These are phyloP conservation scores for Curvularia hawaiiensis DNA, from an alignment of 2,329 filamentous ascomycete species.

Conservation along the genomic window DNA sequence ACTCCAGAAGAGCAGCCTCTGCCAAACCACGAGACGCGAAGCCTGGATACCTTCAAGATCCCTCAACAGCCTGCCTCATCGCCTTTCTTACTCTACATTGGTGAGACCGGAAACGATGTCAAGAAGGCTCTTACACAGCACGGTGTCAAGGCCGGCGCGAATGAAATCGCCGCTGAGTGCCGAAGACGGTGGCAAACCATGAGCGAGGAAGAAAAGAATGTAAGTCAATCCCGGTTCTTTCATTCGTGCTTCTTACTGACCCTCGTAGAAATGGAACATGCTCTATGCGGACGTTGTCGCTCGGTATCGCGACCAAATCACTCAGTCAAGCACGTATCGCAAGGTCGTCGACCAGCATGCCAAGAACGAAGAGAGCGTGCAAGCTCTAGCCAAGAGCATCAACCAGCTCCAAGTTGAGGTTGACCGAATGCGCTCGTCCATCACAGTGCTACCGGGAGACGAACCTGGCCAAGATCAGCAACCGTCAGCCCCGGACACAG, in stretches of 20 bases:
- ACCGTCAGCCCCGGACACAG: constrained; percentile 19
- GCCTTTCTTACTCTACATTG: constrained; percentile 49
- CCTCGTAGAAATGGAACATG: constrained; percentile 48
- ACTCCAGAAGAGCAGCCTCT: constrained; percentile 21
- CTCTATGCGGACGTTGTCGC: constrained; percentile 49
- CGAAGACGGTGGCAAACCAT: constrained; percentile 47
- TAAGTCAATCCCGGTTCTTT: constrained; percentile 9
- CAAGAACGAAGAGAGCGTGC: constrained; percentile 48
- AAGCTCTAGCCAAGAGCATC: constrained; percentile 48
- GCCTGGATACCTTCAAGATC: constrained; percentile 41
- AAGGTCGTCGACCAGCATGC: constrained; percentile 46
- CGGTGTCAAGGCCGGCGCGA: constrained; percentile 46
- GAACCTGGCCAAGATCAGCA: constrained; percentile 20
- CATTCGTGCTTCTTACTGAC: constrained; percentile 17
- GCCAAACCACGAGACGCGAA: constrained; percentile 26
- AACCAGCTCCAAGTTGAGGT: constrained; percentile 49
- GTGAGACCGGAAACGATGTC: constrained; percentile 47
- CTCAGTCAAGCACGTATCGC: constrained; percentile 43
- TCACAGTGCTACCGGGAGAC: constrained; percentile 33
- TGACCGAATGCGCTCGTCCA: constrained; percentile 45
- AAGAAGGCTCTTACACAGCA: constrained; percentile 45
- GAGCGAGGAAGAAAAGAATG: constrained; percentile 47
- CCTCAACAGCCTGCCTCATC: constrained; percentile 48
- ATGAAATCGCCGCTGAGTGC: constrained; percentile 50
- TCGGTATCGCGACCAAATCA: constrained; percentile 46